phyloP scores from a whole-genome alignment of 306 rosid genomes.

The Sesbania bispinosa region DNA sequence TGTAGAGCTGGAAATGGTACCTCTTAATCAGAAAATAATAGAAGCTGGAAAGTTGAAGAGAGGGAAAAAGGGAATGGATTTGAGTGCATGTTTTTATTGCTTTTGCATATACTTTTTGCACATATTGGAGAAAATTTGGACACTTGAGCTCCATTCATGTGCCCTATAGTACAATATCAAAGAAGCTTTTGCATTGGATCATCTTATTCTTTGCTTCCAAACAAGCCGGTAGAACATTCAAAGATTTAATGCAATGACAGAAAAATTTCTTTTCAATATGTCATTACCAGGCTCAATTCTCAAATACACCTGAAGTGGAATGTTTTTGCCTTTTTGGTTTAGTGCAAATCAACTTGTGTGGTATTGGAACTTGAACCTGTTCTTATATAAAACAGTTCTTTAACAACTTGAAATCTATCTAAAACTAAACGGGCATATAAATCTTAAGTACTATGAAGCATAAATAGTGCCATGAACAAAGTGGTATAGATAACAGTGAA shows the following conservation, averaged over 20 bases:
- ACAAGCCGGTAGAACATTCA: neutral
- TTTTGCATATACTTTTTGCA: constrained; percentile 64
- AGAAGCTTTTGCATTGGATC: neutral
- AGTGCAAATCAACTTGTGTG: too few species aligned
- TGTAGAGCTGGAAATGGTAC: constrained; percentile 60
- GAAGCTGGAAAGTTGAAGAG: constrained; percentile 53
- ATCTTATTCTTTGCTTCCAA: neutral
- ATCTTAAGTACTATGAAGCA: too few species aligned
- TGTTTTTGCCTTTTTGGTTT: too few species aligned
- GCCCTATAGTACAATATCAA: too few species aligned
- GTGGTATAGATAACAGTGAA: too few species aligned
- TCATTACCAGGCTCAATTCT: neutral
- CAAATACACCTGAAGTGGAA: neutral
- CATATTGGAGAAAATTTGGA: too few species aligned
- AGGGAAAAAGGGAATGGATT: constrained; percentile 41
- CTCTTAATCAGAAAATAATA: constrained; percentile 44
- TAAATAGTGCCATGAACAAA: too few species aligned
- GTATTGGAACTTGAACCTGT: too few species aligned
- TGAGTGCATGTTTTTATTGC: constrained; percentile 46
- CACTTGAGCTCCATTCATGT: too few species aligned
- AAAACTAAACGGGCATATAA: too few species aligned
- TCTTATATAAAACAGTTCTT: too few species aligned
- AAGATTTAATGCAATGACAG: neutral
- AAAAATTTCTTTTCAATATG: neutral
- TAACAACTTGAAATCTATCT: too few species aligned